Conservation (phyloP, 2,329 filamentous ascomycete genomes). For the Colletotrichum sp. region DNA sequence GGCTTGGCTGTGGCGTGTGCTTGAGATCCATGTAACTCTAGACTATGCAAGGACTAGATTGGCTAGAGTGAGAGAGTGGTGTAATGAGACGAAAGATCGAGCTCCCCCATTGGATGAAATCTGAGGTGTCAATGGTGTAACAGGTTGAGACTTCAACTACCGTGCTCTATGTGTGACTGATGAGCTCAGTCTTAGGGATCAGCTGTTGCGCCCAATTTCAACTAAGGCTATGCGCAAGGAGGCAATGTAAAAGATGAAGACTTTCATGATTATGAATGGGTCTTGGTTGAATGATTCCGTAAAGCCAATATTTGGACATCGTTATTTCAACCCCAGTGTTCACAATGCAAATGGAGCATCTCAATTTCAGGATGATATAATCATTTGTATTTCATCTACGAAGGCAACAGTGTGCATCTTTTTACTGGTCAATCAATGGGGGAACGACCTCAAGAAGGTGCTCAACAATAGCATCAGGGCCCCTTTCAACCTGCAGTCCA, state of each 20-base stretch:
- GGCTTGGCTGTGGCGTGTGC: background rate
- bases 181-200: no score
- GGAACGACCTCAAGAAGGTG: conserved; percentile 50
- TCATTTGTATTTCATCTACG: background rate
- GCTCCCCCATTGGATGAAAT: background rate
- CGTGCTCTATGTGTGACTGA: no score
- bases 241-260: no score
- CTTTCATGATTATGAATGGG: no score
- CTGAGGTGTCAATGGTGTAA: background rate
- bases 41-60: background rate
- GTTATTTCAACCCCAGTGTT: background rate
- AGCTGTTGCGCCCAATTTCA: no score
- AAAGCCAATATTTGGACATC: no score
- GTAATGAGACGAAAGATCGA: background rate
- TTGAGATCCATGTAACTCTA: background rate
- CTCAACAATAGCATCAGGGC: conserved; percentile 61
- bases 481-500: conserved; percentile 57
- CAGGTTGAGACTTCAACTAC: no score
- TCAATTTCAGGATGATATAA: fast-evolving
- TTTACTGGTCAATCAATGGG: conserved; percentile 22
- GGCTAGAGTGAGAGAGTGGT: fast-evolving
- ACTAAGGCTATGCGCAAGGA: no score
- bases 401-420: fast-evolving
- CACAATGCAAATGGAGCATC: fast-evolving
- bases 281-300: no score